Percentiles rank a stretch among this genome's conserved stretches.
These are phyloP conservation scores for Agarophyton chilense DNA, from an alignment of 23 red algal genomes.

Conservation along the genomic window DNA sequence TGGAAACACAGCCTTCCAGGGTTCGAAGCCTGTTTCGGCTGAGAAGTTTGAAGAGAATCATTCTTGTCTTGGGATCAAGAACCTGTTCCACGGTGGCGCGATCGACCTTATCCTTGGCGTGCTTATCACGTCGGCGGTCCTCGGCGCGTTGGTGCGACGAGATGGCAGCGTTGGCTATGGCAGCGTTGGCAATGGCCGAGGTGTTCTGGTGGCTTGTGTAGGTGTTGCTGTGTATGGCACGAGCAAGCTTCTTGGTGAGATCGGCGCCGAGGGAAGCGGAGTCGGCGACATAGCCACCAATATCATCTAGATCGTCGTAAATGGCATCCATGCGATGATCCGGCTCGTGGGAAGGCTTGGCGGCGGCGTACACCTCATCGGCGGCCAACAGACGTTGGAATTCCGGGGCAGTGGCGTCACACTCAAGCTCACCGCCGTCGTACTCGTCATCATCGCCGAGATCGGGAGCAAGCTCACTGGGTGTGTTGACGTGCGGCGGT, in stretches of 20 bases:
- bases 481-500: background rate
- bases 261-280: constrained; percentile 6
- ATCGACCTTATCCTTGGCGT: constrained; percentile 67
- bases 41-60: constrained; percentile 82
- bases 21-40: constrained; percentile 48
- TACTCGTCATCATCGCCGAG: constrained; percentile 11
- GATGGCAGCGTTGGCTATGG: constrained; percentile 30
- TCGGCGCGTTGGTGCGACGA: constrained; percentile 38
- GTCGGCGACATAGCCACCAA: constrained; percentile 42
- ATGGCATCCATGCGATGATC: constrained; percentile 52
- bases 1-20: constrained; percentile 86
- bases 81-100: constrained; percentile 88
- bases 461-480: background rate
- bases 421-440: background rate
- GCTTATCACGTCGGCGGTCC: constrained; percentile 62
- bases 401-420: background rate
- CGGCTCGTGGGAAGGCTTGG: background rate
- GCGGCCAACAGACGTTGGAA: background rate
- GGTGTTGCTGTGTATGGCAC: background rate
- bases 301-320: constrained; percentile 54
- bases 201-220: background rate
- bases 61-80: constrained; percentile 84
- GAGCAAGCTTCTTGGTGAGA: constrained; percentile 29
- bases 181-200: constrained; percentile 18
- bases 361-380: no score